Percentiles rank a stretch among this genome's conserved stretches.
phyloP scores from a whole-genome alignment of 2,329 filamentous ascomycete species.

The Ophiostoma angusticollis region DNA sequence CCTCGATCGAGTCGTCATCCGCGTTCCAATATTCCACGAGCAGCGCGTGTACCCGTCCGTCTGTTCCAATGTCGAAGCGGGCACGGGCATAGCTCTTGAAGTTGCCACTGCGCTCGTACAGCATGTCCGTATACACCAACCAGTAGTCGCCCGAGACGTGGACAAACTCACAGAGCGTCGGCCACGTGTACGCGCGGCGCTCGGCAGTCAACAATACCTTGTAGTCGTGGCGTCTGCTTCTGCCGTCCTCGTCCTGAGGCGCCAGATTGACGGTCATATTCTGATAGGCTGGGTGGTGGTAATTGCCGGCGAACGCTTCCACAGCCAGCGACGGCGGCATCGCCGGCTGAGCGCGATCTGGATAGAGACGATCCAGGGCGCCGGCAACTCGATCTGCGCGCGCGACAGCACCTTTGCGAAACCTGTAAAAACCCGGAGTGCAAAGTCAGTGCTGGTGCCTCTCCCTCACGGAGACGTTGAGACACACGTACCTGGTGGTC shows the following conservation, averaged over 20 bases:
- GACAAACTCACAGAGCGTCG: conserved; percentile 20
- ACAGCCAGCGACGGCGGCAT: conserved; percentile 25
- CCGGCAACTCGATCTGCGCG: conserved; percentile 17
- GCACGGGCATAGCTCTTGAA: conserved; percentile 19
- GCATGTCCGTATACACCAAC: conserved; percentile 20
- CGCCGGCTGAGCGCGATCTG: conserved; percentile 22
- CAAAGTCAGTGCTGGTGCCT: too few species aligned
- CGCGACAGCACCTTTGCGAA: background rate
- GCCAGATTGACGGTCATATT: conserved; percentile 18
- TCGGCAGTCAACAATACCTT: conserved; percentile 14
- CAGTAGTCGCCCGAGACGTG: conserved; percentile 26
- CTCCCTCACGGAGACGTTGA: too few species aligned
- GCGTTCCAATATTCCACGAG: conserved; percentile 19
- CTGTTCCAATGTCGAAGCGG: conserved; percentile 20
- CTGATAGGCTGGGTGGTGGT: conserved; percentile 30
- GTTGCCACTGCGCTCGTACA: conserved; percentile 16
- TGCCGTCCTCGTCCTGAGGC: background rate
- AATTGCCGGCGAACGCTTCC: conserved; percentile 27
- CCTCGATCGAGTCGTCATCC: conserved; percentile 16
- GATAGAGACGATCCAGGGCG: conserved; percentile 25
- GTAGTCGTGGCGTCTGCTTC: conserved; percentile 6
- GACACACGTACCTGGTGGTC: conserved; percentile 15
- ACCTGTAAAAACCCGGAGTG: too few species aligned
- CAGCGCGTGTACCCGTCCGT: conserved; percentile 18
- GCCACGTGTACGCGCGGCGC: conserved; percentile 21